These are phyloP conservation scores for Ophiostoma novo-ulmi DNA, from an alignment of 2,329 filamentous ascomycete species.

Conservation along the genomic window DNA sequence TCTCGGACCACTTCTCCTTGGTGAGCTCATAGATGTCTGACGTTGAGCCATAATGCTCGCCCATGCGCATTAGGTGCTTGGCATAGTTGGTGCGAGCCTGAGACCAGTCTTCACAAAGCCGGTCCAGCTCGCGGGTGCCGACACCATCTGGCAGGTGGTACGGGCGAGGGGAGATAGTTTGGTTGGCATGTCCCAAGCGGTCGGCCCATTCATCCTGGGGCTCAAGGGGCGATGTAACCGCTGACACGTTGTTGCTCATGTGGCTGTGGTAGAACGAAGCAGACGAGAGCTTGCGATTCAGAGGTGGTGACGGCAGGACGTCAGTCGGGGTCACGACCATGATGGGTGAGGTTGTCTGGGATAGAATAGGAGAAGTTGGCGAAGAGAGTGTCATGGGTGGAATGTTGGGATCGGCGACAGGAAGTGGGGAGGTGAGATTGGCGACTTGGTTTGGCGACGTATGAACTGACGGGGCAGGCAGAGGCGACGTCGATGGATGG, in stretches of 20 bases:
- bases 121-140: slow-evolving; percentile 53
- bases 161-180: slow-evolving; percentile 76
- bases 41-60: slow-evolving; percentile 84
- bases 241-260: slow-evolving; percentile 48
- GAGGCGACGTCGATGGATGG: slow-evolving; percentile 36
- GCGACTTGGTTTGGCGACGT: slow-evolving; percentile 73
- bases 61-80: slow-evolving; percentile 79
- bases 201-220: slow-evolving; percentile 77
- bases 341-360: slow-evolving; percentile 5
- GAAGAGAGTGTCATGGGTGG: slow-evolving; percentile 20
- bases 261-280: slow-evolving; percentile 61
- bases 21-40: slow-evolving; percentile 84
- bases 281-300: slow-evolving; percentile 71
- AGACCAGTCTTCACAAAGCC: slow-evolving; percentile 76
- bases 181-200: slow-evolving; percentile 86
- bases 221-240: slow-evolving; percentile 27
- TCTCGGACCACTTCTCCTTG: slow-evolving; percentile 80
- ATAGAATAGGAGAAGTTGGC: not conserved
- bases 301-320: slow-evolving; percentile 57
- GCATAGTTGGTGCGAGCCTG: slow-evolving; percentile 78
- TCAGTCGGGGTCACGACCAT: slow-evolving; percentile 7
- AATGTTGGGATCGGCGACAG: slow-evolving; percentile 14
- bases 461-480: slow-evolving; percentile 47
- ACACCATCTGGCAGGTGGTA: slow-evolving; percentile 51
- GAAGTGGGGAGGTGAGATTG: not conserved